Conservation (phyloP, 169 alveolate genomes). For the Theileria luwenshuni region DNA sequence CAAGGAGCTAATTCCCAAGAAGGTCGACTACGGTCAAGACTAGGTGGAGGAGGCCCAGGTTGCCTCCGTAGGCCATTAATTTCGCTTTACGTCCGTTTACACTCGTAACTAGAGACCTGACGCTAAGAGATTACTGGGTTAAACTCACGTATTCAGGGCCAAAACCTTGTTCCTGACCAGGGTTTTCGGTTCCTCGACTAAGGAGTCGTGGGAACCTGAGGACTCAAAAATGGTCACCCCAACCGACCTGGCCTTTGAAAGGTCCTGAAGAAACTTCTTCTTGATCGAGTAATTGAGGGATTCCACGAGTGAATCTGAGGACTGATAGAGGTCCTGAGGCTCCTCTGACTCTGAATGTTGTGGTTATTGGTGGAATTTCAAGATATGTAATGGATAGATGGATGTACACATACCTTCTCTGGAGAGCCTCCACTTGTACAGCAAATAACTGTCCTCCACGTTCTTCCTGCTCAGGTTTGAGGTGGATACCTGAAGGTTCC, state of each 20-base stretch:
- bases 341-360: not conserved
- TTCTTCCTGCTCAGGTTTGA: slow-evolving; percentile 14
- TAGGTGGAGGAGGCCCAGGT: slow-evolving; percentile 50
- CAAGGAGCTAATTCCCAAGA: slow-evolving; percentile 56
- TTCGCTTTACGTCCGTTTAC: not conserved
- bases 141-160: slow-evolving; percentile 18
- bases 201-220: not conserved
- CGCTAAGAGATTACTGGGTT: not conserved
- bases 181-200: not conserved
- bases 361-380: not conserved
- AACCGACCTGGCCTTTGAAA: not conserved
- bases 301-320: not conserved
- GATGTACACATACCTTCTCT: slow-evolving; percentile 1
- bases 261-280: slow-evolving; percentile 29
- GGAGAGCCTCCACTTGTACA: slow-evolving; percentile 41
- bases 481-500: slow-evolving; percentile 7
- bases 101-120: not conserved
- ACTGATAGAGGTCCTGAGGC: not conserved
- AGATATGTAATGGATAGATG: not conserved
- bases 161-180: slow-evolving; percentile 36
- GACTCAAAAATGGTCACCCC: slow-evolving; percentile 25
- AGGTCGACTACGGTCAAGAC: slow-evolving; percentile 1
- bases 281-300: slow-evolving; percentile 9
- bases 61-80: slow-evolving; percentile 60
- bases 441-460: slow-evolving; percentile 11